Evolutionary conservation across 768 basidiomycete genomes (phyloP), one percentile per base, ranked within the genome.

Genomic region (Myochromella boudieri): DNA sequence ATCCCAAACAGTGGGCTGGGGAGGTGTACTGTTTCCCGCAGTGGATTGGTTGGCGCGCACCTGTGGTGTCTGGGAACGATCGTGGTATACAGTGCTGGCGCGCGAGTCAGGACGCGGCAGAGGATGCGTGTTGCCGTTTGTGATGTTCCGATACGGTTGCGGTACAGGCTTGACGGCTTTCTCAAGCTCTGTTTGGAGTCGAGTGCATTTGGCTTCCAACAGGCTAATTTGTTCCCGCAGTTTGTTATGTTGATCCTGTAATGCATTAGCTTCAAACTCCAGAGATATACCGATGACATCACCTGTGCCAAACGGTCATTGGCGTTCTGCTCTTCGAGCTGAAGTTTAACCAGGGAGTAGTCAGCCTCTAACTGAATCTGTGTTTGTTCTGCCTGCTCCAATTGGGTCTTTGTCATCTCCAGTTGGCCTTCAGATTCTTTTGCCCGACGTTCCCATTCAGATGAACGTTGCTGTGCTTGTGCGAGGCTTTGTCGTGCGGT

Each of bases 361-460:
- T 93, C 90, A 6, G 82, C 77, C 22, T 88, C 86, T 27, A 90
- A 64, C 63, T 87, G 87, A 9, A 68, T 60, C 15, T 80, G 80
- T 0, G 70, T 71, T 58, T 85, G 81, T 53, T 90, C 87, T 7
- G 75, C 69, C 42, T 86, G 78, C 27, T 91, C 86, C 12, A 89
- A 62, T 57, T 77, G 77, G 25, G 79, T 81, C 50, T 72, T 75
- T 22, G 73, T 74, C 54, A 74, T 58, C 59, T 86, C 84, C 15
- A 90, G 64, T 46, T 84, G 77, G 17, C 70, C 68, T 63, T 90
- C 86, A 33, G 76, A 75, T 52, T 88, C 85, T 57, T 82, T 83
- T 15, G 86, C 81, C 18, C 83, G 83, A 52, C 78, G 78, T 65
- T 93, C 91, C 88, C 87, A 91, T 56, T 93, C 91, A 3, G 78